phyloP scores from a whole-genome alignment of 164 flowering plant species.

The Chimonanthus praecox region DNA sequence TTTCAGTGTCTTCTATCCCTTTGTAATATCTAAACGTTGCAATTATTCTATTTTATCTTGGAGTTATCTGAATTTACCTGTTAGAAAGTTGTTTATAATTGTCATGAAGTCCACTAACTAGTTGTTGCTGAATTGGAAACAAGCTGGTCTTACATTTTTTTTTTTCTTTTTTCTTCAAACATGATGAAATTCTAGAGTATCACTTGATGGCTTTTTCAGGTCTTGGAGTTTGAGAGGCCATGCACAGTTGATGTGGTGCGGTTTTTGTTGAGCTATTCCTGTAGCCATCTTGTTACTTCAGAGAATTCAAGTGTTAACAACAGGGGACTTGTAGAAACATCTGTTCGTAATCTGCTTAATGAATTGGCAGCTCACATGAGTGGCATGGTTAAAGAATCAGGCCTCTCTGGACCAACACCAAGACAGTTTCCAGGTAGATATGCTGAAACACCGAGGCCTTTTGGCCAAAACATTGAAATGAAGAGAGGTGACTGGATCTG shows the following conservation, averaged over 20 bases:
- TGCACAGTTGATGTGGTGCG: slow-evolving; percentile 66
- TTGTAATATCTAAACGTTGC: too few relatives aligned
- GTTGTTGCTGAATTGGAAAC: neutral
- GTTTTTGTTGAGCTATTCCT: slow-evolving; percentile 62
- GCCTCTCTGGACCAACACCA: slow-evolving; percentile 25
- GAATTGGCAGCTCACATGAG: slow-evolving; percentile 39
- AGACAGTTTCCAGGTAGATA: slow-evolving; percentile 33
- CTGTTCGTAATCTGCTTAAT: slow-evolving; percentile 59
- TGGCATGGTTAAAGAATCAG: slow-evolving; percentile 13
- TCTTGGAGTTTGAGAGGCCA: slow-evolving; percentile 37
- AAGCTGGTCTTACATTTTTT: neutral
- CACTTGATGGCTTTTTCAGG: slow-evolving; percentile 27
- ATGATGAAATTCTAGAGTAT: neutral
- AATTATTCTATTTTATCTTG: too few relatives aligned
- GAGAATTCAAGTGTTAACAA: slow-evolving; percentile 23
- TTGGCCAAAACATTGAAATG: slow-evolving; percentile 55
- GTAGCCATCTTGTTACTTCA: slow-evolving; percentile 29
- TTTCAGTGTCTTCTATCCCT: too few relatives aligned
- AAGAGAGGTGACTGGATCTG: slow-evolving; percentile 91
- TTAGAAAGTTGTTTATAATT: too few relatives aligned
- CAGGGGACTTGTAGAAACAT: slow-evolving; percentile 51
- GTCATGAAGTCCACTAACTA: neutral
- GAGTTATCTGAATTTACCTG: too few relatives aligned
- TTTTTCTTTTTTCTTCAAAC: neutral
- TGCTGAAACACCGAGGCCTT: slow-evolving; percentile 33